phyloP scores from a whole-genome alignment of 31 red algal species.

The Porphyra umbilicalis region DNA sequence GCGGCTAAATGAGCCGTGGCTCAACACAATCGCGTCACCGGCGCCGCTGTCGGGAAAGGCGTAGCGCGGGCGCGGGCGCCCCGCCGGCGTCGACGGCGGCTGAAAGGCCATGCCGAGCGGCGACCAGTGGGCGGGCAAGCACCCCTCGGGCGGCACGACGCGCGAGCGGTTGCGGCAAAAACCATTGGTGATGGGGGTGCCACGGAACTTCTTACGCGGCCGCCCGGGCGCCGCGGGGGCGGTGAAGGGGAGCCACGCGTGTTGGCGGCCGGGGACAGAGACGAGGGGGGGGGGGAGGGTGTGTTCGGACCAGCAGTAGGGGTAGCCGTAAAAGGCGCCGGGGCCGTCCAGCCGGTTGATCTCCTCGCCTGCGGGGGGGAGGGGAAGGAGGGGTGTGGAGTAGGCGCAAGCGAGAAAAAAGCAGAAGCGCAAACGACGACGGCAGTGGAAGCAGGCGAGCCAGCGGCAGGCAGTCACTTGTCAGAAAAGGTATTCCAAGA shows the following conservation, averaged over 20 bases:
- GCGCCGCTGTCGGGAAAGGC: not conserved
- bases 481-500: too few species aligned
- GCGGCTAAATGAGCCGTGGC: not conserved
- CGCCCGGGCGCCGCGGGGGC: not conserved
- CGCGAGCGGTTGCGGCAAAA: not conserved
- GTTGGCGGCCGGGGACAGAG: not conserved
- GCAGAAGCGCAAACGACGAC: too few species aligned
- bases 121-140: slow-evolving; percentile 4
- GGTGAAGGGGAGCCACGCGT: not conserved
- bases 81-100: not conserved
- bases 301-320: not conserved
- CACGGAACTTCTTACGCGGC: not conserved
- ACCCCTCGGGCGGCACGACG: not conserved
- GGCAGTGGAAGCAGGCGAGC: too few species aligned
- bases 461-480: too few species aligned
- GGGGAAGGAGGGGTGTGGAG: not conserved
- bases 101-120: slow-evolving; percentile 2
- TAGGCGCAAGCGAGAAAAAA: too few species aligned
- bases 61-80: not conserved
- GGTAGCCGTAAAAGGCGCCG: not conserved
- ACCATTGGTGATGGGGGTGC: not conserved
- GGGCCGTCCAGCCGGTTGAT: slow-evolving; percentile 2
- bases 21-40: not conserved
- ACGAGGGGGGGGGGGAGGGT: not conserved
- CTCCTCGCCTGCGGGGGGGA: not conserved